A percentile compares a stretch with the other conserved stretches of the same genome.
Evolutionary conservation across 306 rosid species (phyloP).

Genomic region (Cucurbita pepo): DNA sequence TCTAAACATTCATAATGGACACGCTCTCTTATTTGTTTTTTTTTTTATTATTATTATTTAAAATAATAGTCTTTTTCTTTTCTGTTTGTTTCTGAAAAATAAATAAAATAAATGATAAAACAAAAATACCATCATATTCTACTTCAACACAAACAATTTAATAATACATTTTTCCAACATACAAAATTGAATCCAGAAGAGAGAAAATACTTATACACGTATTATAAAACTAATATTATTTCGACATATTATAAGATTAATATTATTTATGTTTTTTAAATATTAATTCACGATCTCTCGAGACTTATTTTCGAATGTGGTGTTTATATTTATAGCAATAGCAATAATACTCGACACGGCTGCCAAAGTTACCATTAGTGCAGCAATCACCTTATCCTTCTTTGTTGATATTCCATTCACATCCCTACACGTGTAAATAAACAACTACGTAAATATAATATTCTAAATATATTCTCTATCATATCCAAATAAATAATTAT

Average conservation of each 20-base stretch:
- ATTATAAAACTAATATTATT: background rate
- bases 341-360: conserved; percentile 53
- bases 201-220: background rate
- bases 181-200: background rate
- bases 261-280: background rate
- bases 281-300: background rate
- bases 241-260: background rate
- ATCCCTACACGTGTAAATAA: conserved; percentile 32
- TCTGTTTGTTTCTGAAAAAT: too few relatives aligned
- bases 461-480: too few relatives aligned
- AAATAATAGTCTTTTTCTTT: too few relatives aligned
- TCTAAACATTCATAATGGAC: too few relatives aligned
- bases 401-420: conserved; percentile 45
- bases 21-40: too few relatives aligned
- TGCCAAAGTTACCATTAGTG: conserved; percentile 49
- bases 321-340: conserved; percentile 55
- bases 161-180: background rate
- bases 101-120: too few relatives aligned
- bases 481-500: too few relatives aligned
- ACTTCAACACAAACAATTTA: too few relatives aligned
- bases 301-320: conserved; percentile 18
- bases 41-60: too few relatives aligned
- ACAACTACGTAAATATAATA: background rate
- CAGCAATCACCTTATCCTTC: conserved; percentile 45
- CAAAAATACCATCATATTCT: too few relatives aligned